Conservation (phyloP, 805 yeast species). For the Candida andamanensis region DNA sequence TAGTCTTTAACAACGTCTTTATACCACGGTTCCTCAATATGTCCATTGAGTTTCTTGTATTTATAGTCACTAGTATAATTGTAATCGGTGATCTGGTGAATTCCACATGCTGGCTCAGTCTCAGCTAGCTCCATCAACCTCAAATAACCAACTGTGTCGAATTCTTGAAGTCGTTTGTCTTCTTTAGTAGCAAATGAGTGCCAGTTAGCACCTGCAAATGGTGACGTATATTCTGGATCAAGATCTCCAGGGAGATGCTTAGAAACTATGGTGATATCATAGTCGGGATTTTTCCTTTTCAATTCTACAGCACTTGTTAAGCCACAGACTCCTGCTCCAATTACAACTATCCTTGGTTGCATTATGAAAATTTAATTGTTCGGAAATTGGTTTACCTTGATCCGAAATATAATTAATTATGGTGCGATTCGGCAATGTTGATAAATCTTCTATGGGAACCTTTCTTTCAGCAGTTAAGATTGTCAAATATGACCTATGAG, state of each 20-base stretch:
- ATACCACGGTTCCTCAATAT: slow-evolving; percentile 40
- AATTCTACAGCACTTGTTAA: slow-evolving; percentile 31
- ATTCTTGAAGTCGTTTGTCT: slow-evolving; percentile 32
- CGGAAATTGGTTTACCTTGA: too few species aligned
- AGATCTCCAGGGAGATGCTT: slow-evolving; percentile 52
- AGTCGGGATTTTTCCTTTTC: slow-evolving; percentile 15
- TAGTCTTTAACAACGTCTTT: slow-evolving; percentile 38
- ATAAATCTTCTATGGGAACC: too few species aligned
- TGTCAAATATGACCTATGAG: too few species aligned
- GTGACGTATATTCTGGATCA: slow-evolving; percentile 51
- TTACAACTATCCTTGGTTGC: slow-evolving; percentile 11
- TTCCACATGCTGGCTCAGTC: slow-evolving; percentile 47
- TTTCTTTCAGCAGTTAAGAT: too few species aligned
- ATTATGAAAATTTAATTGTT: neutral
- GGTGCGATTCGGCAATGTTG: too few species aligned
- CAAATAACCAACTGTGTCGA: slow-evolving; percentile 47
- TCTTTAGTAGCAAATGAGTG: slow-evolving; percentile 47
- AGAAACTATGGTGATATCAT: slow-evolving; percentile 27
- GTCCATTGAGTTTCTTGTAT: neutral
- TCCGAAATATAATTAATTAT: too few species aligned
- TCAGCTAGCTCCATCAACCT: slow-evolving; percentile 43
- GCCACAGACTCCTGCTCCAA: slow-evolving; percentile 37
- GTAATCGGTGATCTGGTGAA: slow-evolving; percentile 18
- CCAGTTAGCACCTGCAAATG: slow-evolving; percentile 75
- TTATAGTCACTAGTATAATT: slow-evolving; percentile 3